These are phyloP conservation scores for Scalesia atractyloides DNA, from an alignment of 129 eudicot species.

Conservation along the genomic window DNA sequence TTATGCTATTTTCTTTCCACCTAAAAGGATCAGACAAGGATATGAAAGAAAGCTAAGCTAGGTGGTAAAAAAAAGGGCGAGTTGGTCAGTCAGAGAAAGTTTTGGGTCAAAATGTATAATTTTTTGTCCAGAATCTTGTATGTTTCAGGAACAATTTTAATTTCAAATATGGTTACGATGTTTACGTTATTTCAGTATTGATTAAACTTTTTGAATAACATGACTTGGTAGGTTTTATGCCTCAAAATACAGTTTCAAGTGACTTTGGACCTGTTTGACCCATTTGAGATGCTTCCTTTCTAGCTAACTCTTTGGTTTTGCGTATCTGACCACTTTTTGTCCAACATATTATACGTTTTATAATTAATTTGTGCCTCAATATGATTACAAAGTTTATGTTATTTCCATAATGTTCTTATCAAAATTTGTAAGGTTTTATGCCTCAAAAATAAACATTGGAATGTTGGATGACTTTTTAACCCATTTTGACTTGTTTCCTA, in stretches of 20 bases:
- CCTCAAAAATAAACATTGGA: background rate
- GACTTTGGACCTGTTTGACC: background rate
- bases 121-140: background rate
- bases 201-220: background rate
- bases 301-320: background rate
- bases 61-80: background rate
- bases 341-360: background rate
- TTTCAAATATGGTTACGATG: background rate
- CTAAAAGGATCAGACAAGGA: background rate
- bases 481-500: conserved; percentile 11
- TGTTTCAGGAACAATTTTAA: background rate
- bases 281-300: background rate
- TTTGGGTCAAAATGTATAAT: background rate
- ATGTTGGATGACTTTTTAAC: conserved; percentile 7
- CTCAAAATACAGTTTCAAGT: background rate
- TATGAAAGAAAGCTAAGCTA: conserved; percentile 4
- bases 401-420: background rate
- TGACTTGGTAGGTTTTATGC: background rate
- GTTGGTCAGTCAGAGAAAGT: background rate
- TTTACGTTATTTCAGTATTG: background rate
- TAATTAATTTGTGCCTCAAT: background rate
- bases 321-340: background rate
- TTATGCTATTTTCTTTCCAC: conserved; percentile 13
- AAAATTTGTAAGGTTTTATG: background rate
- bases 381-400: conserved; percentile 6